Percentiles rank a stretch among this genome's conserved stretches.
These are phyloP conservation scores for Trypanosoma scelopori DNA, from an alignment of 208 protist species.

Conservation along the genomic window DNA sequence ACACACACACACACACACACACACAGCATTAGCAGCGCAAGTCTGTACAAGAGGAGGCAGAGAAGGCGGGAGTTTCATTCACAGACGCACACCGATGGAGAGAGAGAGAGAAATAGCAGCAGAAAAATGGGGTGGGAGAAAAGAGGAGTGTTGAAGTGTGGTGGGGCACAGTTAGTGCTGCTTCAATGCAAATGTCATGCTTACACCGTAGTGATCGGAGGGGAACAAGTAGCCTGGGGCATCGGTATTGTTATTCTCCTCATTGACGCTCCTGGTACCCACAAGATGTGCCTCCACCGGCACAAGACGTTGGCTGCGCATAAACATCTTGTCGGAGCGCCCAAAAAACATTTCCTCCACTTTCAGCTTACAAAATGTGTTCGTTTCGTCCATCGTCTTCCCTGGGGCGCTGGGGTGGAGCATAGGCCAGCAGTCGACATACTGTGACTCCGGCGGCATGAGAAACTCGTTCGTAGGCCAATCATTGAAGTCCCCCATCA, in stretches of 20 bases:
- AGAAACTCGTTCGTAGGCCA: slow-evolving; percentile 85
- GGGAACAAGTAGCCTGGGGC: slow-evolving; percentile 88
- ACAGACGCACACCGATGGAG: background rate
- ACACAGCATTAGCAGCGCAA: too few relatives aligned
- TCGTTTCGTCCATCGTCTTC: slow-evolving; percentile 92
- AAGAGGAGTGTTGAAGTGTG: background rate
- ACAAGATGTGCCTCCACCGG: slow-evolving; percentile 79
- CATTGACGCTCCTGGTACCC: slow-evolving; percentile 81
- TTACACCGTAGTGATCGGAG: slow-evolving; percentile 90
- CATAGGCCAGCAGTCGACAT: slow-evolving; percentile 82
- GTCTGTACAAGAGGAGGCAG: background rate
- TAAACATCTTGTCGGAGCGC: slow-evolving; percentile 84
- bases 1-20: too few relatives aligned
- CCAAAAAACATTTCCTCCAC: slow-evolving; percentile 93
- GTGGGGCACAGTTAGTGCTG: background rate
- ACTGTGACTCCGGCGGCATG: slow-evolving; percentile 76
- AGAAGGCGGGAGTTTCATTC: background rate
- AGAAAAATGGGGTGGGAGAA: too few relatives aligned
- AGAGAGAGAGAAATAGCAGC: slow-evolving; percentile 11
- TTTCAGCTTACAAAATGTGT: slow-evolving; percentile 90
- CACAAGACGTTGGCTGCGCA: slow-evolving; percentile 53
- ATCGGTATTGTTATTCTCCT: slow-evolving; percentile 70
- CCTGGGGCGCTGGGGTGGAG: slow-evolving; percentile 62
- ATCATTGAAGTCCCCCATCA: slow-evolving; percentile 93
- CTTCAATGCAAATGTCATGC: slow-evolving; percentile 54